Evolutionary conservation across 192 early-diverging fungal genomes (phyloP).

Genomic region (Backusella mclennaniae): DNA sequence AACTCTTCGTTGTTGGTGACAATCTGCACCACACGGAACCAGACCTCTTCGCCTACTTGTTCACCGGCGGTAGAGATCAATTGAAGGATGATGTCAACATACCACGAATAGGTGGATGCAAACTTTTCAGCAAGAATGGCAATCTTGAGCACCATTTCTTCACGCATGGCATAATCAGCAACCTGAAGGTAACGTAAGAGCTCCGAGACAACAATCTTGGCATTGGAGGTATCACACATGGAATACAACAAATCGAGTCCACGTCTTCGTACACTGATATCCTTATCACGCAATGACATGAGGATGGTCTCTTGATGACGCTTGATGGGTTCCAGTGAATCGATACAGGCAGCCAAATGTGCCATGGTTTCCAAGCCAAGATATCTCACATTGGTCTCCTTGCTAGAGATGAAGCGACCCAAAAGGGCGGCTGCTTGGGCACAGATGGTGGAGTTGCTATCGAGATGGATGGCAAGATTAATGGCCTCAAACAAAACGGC

Average conservation of each 20-base stretch:
- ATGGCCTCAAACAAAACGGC: slow-evolving; percentile 97
- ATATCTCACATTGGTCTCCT: slow-evolving; percentile 98
- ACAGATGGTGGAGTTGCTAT: slow-evolving; percentile 84
- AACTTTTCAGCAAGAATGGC: slow-evolving; percentile 99
- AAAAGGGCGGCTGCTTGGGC: slow-evolving; percentile 81
- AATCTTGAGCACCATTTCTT: slow-evolving; percentile 98
- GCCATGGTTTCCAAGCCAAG: slow-evolving; percentile 97
- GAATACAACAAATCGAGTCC: slow-evolving; percentile 95
- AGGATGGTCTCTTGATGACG: slow-evolving; percentile 85
- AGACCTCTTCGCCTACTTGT: slow-evolving; percentile 94
- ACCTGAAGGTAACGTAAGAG: slow-evolving; percentile 87
- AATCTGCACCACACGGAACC: slow-evolving; percentile 97
- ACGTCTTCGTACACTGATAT: slow-evolving; percentile 93
- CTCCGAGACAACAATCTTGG: slow-evolving; percentile 86
- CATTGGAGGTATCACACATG: slow-evolving; percentile 92
- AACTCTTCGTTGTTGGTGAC: slow-evolving; percentile 94
- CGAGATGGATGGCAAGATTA: slow-evolving; percentile 91
- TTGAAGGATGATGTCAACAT: slow-evolving; percentile 96
- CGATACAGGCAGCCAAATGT: slow-evolving; percentile 81
- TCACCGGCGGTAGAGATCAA: slow-evolving; percentile 95
- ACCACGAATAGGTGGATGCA: slow-evolving; percentile 97
- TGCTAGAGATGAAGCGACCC: slow-evolving; percentile 87
- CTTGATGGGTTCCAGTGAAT: slow-evolving; percentile 83
- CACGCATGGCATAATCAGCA: slow-evolving; percentile 87
- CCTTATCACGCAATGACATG: slow-evolving; percentile 91